Base-by-base conservation (phyloP, 768 basidiomycete genomes). In the Sporobolomyces phaffii region DNA sequence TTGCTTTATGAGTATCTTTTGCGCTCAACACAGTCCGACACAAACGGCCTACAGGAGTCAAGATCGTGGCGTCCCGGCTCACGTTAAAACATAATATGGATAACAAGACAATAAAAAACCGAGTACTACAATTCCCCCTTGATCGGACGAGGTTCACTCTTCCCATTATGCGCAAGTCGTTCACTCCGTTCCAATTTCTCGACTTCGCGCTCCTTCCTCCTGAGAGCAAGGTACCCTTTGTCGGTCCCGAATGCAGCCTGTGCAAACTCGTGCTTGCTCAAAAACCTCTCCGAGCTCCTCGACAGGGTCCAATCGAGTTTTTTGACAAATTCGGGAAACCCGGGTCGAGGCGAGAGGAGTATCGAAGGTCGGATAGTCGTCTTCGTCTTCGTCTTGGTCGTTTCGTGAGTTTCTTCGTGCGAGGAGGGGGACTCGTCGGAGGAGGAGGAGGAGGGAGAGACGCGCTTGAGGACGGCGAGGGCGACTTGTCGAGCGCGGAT, bases 241-340 rank as follows among this genome's bases (percentile, higher is more conserved):
- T 45, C 56, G 20, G 11, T 13, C 14, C 36, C 41, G n/a, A 58
- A 58, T 7, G 56, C 43, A 2, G 31, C 29, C 20, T 17, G 43
- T 2, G 56, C 56, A 13, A 58, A 58, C 14, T 45, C 4, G 31
- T 58, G 56, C 28, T 15, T 22, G 15, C 41, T 20, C 20, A 58
- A 28, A 22, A 45, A 58, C 29, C 56, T 14, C 17, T 58, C 56
- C 5, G 28, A 20, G 6, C 10, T 3, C 20, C 43, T 26, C 43
- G 43, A 33, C 4, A 58, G 41, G 26, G 56, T 58, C 56, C 56
- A 45, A 33, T 58, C 56, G 26, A 58, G 29, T 22, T 44, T 58
- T n/a, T 47, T 58, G 56, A 58, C 31, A 22, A 58, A 58, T n/a
- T n/a, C n/a, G n/a, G n/a, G n/a, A n/a, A n/a, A n/a, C n/a, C n/a